A percentile compares a stretch with the other conserved stretches of the same genome.
These are phyloP conservation scores for baker's yeast (Saccharomyces cerevisiae) DNA, from an alignment of 805 yeast genomes.

Conservation along the genomic window DNA sequence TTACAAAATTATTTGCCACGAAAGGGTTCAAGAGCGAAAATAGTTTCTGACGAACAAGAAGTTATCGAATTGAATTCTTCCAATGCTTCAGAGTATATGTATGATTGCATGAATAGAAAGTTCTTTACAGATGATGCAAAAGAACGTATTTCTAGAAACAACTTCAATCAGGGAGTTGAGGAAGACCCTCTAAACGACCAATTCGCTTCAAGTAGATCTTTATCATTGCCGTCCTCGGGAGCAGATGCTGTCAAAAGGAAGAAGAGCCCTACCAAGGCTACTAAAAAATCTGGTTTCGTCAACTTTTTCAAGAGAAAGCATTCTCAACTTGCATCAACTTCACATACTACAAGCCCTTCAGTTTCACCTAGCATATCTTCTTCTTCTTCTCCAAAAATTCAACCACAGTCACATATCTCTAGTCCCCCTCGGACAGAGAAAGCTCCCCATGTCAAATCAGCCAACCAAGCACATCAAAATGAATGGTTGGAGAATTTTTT, in stretches of 20 bases:
- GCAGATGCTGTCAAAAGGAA: constrained; percentile 1
- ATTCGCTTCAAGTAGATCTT: not conserved
- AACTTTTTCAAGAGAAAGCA: constrained; percentile 25
- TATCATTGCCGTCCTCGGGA: not conserved
- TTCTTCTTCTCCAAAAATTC: not conserved
- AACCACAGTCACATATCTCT: constrained; percentile 1
- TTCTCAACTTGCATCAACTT: not conserved
- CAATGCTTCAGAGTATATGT: constrained; percentile 11
- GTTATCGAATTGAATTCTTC: constrained; percentile 6
- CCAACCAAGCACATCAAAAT: constrained; percentile 10
- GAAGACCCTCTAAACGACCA: not conserved
- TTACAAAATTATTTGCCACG: not conserved
- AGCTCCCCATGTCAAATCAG: constrained; percentile 1
- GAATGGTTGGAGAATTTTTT: constrained; percentile 23
- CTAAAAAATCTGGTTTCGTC: constrained; percentile 21
- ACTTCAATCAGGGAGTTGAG: not conserved
- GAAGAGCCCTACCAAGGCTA: not conserved
- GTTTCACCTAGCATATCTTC: constrained; percentile 2
- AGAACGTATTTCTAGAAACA: not conserved
- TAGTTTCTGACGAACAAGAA: constrained; percentile 10
- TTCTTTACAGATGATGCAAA: not conserved
- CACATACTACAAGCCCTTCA: not conserved
- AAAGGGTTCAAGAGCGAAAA: constrained; percentile 1
- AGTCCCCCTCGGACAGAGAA: not conserved
- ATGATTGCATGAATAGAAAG: constrained; percentile 19